Evolutionary conservation across 495 filamentous ascomycete species (phyloP), one percentile per base, ranked within the genome.

Genomic region (Penicillium daleae): DNA sequence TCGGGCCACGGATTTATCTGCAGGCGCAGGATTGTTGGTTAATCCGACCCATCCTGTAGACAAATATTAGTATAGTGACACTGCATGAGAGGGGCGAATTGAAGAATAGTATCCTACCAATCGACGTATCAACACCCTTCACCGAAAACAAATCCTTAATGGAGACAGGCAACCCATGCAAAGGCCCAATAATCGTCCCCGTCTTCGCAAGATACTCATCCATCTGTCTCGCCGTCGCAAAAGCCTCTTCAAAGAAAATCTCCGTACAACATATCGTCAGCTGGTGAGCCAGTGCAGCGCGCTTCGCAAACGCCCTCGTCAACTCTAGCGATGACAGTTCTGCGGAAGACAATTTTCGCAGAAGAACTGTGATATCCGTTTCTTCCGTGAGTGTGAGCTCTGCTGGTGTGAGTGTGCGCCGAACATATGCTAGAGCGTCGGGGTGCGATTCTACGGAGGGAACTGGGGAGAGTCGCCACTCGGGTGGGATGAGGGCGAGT

Each of bases 151-250:
- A 79, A 68, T 91, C 89, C 71, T 92, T 92, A 10, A 90, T 79
- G 24, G 83, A 86, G 26, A 91, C 85, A 0, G 89, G 89, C 8
- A 92, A 61, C 19, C 89, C 89, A 60, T 92, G 89, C 0, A 92
- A 74, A 4, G 87, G 88, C 0, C 89, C 89, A 17, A 84, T 63
- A 6, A 80, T 74, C 49, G 78, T 78, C 0, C 77, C 74, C 4
- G 76, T 76, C 32, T 66, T 68, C 6, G 64, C 61, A 6, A 84
- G 60, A 54, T 79, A 60, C 7, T 74, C 72, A 65, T 86, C 83
- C 35, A 83, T 57, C 32, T 74, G 56, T 31, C 67, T 68, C 1
- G 83, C 83, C 4, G 63, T 61, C 7, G 67, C 66, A 27, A 86
- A 66, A 0, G 82, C 83, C 29, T 76, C 66, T 17, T 80, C 72